Evolutionary conservation across 345 rosid genomes (phyloP), one percentile per base, ranked within the genome.

Genomic region (Laguncularia racemosa): DNA sequence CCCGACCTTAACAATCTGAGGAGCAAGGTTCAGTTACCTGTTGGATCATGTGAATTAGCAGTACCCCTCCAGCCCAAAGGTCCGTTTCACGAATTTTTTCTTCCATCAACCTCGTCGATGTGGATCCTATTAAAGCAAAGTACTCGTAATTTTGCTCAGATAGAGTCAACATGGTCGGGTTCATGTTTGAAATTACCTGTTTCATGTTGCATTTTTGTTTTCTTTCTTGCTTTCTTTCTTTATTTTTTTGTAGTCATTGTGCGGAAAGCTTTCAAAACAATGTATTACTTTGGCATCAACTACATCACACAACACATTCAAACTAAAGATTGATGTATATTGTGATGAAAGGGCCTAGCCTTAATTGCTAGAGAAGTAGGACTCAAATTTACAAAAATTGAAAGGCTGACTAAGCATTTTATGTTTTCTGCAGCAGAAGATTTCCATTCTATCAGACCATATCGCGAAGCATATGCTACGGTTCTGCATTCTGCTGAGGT

Each of bases 381-480:
- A 23, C 28, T 6, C 3, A 23, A 3, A 23, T 23, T 23, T 23
- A 23, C 2, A 23, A 23, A 23, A 4, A 23, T 2, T 23, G 2
- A 4, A 23, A 4, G 5, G 5, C 28, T 23, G 28, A 23, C 28
- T 16, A 45, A 55, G 48, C 52, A 57, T 21, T 64, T 50, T 55
- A 7, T 40, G 46, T 53, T 13, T 51, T 28, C 48, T 44, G 18
- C 19, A 21, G 17, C 67, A 76, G 77, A 65, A 40, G 28, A 59
- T 49, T 61, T 70, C 12, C 18, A 73, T 48, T 63, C 73, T 14
- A 65, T 51, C 56, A 61, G 67, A 43, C 48, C 67, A 40, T 62
- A 52, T 46, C 65, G 74, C 50, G 79, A 78, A 65, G 82, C 82
- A 16, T 78, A 78, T 57, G 79, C 76, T 10, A 78, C 82, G 14